These are phyloP conservation scores for Hanseniaspora meyeri DNA, from an alignment of 805 yeast species.

Conservation along the genomic window DNA sequence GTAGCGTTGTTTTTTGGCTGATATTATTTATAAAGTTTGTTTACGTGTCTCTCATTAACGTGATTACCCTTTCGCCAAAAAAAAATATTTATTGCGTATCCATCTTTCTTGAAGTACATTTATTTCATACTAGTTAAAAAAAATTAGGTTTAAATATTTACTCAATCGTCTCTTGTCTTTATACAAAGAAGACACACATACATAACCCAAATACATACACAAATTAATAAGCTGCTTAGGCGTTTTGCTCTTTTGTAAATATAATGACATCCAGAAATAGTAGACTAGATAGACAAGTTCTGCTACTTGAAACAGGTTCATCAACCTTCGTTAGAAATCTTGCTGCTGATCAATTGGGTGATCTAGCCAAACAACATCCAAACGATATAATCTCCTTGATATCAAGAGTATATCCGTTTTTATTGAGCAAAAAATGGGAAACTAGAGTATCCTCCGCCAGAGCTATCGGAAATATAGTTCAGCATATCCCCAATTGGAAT, in stretches of 20 bases:
- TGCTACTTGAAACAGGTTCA: slow-evolving; percentile 77
- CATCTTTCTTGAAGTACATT: no score
- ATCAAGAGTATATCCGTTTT: slow-evolving; percentile 82
- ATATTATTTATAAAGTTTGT: no score
- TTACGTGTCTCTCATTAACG: no score
- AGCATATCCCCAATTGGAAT: slow-evolving; percentile 69
- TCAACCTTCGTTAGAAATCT: slow-evolving; percentile 86
- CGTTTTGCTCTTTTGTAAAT: neutral
- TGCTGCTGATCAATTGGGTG: slow-evolving; percentile 94
- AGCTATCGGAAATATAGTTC: slow-evolving; percentile 87
- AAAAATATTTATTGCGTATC: no score
- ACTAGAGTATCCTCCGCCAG: slow-evolving; percentile 88
- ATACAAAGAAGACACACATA: neutral
- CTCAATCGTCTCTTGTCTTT: no score
- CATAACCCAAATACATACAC: neutral
- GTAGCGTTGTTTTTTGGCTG: no score
- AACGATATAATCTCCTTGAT: slow-evolving; percentile 75
- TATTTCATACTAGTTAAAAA: no score
- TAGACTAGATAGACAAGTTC: slow-evolving; percentile 35
- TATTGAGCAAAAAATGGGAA: slow-evolving; percentile 82
- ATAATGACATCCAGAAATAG: slow-evolving; percentile 30
- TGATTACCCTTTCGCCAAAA: no score
- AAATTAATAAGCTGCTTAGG: neutral
- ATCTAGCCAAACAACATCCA: slow-evolving; percentile 85
- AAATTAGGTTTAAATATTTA: no score